These are phyloP conservation scores for Eragrostis nindensis DNA, from an alignment of 176 grass and related monocot genomes.

Conservation along the genomic window DNA sequence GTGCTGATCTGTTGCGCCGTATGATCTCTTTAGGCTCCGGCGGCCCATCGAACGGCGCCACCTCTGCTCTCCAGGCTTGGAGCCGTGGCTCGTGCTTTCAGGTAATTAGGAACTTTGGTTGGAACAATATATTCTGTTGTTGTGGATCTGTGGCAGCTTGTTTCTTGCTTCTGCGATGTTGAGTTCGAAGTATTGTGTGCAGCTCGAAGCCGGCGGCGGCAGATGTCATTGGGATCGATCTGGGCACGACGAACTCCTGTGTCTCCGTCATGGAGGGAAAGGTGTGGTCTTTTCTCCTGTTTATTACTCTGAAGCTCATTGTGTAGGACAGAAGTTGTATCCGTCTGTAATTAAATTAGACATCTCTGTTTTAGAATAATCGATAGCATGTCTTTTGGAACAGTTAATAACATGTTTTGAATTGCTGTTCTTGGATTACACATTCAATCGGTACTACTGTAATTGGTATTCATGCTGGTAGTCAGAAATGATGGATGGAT, in stretches of 20 bases:
- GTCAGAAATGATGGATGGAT: slow-evolving; percentile 1
- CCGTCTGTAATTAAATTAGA: neutral
- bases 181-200: slow-evolving; percentile 2
- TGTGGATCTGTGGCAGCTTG: neutral
- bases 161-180: neutral
- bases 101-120: slow-evolving; percentile 38
- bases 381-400: neutral
- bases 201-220: slow-evolving; percentile 72
- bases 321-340: neutral
- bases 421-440: neutral
- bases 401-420: neutral
- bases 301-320: neutral
- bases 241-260: slow-evolving; percentile 93
- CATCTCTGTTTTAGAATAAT: no score
- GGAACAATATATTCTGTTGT: neutral
- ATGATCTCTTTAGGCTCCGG: slow-evolving; percentile 51
- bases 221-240: slow-evolving; percentile 93
- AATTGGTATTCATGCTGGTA: neutral
- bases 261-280: slow-evolving; percentile 95
- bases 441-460: neutral
- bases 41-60: slow-evolving; percentile 33
- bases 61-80: slow-evolving; percentile 59
- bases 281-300: slow-evolving; percentile 35
- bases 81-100: slow-evolving; percentile 73
- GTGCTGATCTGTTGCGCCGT: slow-evolving; percentile 13